Evolutionary conservation across 140 eudicot species (phyloP).

Genomic region (Anethum foeniculum): DNA sequence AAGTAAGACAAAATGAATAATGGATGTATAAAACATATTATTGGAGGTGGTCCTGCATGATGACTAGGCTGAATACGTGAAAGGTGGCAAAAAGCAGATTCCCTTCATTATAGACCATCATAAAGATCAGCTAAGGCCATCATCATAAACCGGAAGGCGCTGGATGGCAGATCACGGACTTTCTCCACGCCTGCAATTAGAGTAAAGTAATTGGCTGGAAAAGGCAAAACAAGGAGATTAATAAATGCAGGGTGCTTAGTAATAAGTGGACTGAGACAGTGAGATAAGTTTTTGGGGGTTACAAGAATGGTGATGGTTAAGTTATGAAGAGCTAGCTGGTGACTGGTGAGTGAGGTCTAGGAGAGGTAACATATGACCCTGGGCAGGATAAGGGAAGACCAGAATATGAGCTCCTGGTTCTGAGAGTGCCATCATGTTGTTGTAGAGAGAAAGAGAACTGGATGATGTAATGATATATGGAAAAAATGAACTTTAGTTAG

Average conservation of each 20-base stretch:
- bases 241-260: conserved; percentile 32
- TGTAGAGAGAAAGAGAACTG: too few species aligned
- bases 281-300: conserved; percentile 70
- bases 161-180: conserved; percentile 28
- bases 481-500: too few species aligned
- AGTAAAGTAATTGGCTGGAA: conserved; percentile 42
- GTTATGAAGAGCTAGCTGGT: conserved; percentile 27
- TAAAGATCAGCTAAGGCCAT: conserved; percentile 13
- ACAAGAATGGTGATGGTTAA: conserved; percentile 51
- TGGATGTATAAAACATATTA: too few species aligned
- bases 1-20: too few species aligned
- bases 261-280: conserved; percentile 47
- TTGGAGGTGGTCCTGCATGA: too few species aligned
- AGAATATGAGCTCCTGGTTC: conserved; percentile 24
- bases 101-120: too few species aligned
- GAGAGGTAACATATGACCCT: conserved; percentile 46
- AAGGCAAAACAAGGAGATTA: conserved; percentile 45
- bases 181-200: conserved; percentile 35
- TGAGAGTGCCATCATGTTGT: conserved; percentile 1
- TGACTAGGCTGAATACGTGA: too few species aligned
- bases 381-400: conserved; percentile 44
- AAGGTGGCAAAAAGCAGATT: too few species aligned
- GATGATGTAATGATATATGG: too few species aligned
- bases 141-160: conserved; percentile 28
- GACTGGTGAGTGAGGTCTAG: conserved; percentile 37